Conservation (phyloP, 129 eudicot species). For the Pulicaria dysenterica region DNA sequence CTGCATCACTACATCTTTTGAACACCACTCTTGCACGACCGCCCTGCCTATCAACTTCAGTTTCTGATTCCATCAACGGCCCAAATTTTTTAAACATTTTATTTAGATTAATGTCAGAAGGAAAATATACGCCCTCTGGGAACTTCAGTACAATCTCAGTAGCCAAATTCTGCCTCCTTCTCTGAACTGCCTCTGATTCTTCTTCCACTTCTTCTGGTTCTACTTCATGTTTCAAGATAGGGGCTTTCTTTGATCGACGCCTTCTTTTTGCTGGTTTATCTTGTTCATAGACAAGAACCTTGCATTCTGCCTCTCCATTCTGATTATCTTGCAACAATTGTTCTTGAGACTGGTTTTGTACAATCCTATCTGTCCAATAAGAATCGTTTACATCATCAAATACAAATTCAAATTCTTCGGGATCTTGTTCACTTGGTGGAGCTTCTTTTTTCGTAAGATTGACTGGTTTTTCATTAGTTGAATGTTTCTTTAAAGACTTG, state of each 20-base stretch:
- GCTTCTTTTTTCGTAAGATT: slow-evolving; percentile 47
- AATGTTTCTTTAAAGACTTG: slow-evolving; percentile 37
- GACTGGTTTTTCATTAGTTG: slow-evolving; percentile 34
- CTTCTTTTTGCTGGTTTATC: slow-evolving; percentile 44
- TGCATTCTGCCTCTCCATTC: slow-evolving; percentile 44
- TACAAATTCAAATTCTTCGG: slow-evolving; percentile 50
- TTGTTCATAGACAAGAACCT: slow-evolving; percentile 36
- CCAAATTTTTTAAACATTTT: slow-evolving; percentile 79
- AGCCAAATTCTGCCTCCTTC: slow-evolving; percentile 51
- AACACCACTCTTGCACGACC: slow-evolving; percentile 82
- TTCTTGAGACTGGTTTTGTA: slow-evolving; percentile 68
- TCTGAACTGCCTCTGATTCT: slow-evolving; percentile 37
- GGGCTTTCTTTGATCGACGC: slow-evolving; percentile 44
- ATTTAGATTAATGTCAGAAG: slow-evolving; percentile 54
- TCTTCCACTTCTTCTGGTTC: slow-evolving; percentile 30
- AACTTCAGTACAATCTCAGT: slow-evolving; percentile 71
- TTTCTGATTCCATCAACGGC: slow-evolving; percentile 79
- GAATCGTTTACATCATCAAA: slow-evolving; percentile 76
- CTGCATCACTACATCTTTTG: slow-evolving; percentile 81
- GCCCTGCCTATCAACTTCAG: slow-evolving; percentile 61
- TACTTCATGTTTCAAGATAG: not conserved
- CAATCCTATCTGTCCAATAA: slow-evolving; percentile 86
- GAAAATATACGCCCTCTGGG: slow-evolving; percentile 44
- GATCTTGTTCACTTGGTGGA: slow-evolving; percentile 23
- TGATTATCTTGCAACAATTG: slow-evolving; percentile 48